A percentile compares a stretch with the other conserved stretches of the same genome.
Conservation (phyloP, 2,329 filamentous ascomycete genomes). For the Passalora sequoiae region DNA sequence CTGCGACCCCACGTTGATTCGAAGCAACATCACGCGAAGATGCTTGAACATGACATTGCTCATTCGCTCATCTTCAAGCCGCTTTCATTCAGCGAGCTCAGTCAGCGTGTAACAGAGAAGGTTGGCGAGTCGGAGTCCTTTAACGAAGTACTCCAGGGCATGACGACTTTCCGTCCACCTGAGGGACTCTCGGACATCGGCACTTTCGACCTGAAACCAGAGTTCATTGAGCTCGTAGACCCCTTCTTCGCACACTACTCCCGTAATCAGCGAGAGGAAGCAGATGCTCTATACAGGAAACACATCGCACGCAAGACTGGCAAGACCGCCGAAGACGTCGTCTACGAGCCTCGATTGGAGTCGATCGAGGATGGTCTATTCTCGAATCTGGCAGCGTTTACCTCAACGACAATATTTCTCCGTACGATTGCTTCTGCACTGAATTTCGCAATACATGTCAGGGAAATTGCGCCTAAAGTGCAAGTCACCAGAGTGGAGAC, state of each 20-base stretch:
- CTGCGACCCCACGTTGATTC: slow-evolving; percentile 66
- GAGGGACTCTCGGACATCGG: slow-evolving; percentile 90
- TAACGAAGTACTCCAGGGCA: slow-evolving; percentile 73
- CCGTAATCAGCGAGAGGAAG: slow-evolving; percentile 94
- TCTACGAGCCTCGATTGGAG: slow-evolving; percentile 81
- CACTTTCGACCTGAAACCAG: slow-evolving; percentile 83
- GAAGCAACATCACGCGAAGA: slow-evolving; percentile 57
- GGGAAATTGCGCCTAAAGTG: slow-evolving; percentile 65
- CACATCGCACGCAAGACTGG: slow-evolving; percentile 84
- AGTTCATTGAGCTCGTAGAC: slow-evolving; percentile 83
- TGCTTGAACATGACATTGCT: slow-evolving; percentile 81
- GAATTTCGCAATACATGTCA: slow-evolving; percentile 68
- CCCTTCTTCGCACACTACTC: slow-evolving; percentile 95
- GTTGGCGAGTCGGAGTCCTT: slow-evolving; percentile 87
- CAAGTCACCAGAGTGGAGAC: slow-evolving; percentile 80
- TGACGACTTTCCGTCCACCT: slow-evolving; percentile 82
- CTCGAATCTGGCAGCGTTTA: slow-evolving; percentile 69
- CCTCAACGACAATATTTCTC: slow-evolving; percentile 75
- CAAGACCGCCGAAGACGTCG: slow-evolving; percentile 72
- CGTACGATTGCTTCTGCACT: slow-evolving; percentile 87
- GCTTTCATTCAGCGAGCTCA: slow-evolving; percentile 88
- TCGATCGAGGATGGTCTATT: slow-evolving; percentile 75
- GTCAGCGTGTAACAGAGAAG: slow-evolving; percentile 77
- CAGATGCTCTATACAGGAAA: slow-evolving; percentile 80
- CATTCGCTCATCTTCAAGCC: slow-evolving; percentile 96